Percentiles rank a stretch among this genome's conserved stretches.
These are phyloP conservation scores for Glarea lozoyensis DNA, from an alignment of 495 filamentous ascomycete genomes.

Conservation along the genomic window DNA sequence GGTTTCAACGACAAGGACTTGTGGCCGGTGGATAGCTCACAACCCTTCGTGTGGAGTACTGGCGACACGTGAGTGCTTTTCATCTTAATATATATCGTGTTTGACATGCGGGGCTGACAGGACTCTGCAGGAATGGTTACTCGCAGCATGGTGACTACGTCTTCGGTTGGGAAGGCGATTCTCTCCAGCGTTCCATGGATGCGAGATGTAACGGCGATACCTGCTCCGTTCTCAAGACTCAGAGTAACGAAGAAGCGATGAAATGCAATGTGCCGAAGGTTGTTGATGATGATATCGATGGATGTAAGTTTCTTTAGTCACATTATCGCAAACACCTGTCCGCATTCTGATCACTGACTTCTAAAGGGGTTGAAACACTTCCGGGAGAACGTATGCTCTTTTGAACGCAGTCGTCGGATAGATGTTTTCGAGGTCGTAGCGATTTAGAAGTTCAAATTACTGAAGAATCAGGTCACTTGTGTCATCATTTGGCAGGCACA, in stretches of 20 bases:
- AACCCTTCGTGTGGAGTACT: slow-evolving; percentile 1
- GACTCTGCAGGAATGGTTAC: slow-evolving; percentile 6
- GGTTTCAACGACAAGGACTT: not conserved
- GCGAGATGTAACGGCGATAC: slow-evolving; percentile 31
- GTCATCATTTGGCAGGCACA: too few species aligned
- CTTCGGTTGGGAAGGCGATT: slow-evolving; percentile 35
- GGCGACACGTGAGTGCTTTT: slow-evolving; percentile 22
- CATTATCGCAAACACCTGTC: not conserved
- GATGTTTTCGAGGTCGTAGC: too few species aligned
- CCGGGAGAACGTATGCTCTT: slow-evolving; percentile 30
- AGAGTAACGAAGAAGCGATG: slow-evolving; percentile 27
- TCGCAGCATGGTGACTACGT: slow-evolving; percentile 21
- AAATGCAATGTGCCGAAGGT: slow-evolving; percentile 27
- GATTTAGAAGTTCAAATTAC: too few species aligned
- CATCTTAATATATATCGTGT: slow-evolving; percentile 9
- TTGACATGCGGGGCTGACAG: slow-evolving; percentile 12
- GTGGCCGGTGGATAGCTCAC: not conserved
- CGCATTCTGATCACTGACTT: slow-evolving; percentile 18
- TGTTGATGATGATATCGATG: slow-evolving; percentile 25
- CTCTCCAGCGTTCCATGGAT: slow-evolving; percentile 23
- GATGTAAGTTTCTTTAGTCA: slow-evolving; percentile 14
- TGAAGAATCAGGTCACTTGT: too few species aligned
- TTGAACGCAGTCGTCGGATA: too few species aligned
- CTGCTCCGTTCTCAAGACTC: slow-evolving; percentile 30
- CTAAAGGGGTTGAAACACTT: slow-evolving; percentile 33